Percentiles rank a stretch among this genome's conserved stretches.
Evolutionary conservation across 768 basidiomycete species (phyloP).

Genomic region (Suillus subluteus): DNA sequence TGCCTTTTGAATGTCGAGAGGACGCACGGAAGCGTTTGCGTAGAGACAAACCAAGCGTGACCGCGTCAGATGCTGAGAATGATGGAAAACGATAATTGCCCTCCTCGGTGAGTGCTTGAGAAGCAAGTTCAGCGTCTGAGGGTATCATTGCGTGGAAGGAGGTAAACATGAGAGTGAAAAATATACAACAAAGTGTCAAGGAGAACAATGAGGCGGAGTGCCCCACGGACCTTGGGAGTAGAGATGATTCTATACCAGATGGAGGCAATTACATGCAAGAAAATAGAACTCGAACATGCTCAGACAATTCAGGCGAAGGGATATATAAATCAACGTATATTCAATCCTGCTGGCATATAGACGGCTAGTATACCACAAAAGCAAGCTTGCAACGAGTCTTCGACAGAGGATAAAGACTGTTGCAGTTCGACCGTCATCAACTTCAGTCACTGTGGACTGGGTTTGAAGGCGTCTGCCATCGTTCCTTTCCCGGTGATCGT

Average conservation of each 20-base stretch:
- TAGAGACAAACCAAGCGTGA: constrained; percentile 78
- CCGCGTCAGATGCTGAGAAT: constrained; percentile 78
- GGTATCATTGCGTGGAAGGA: constrained; percentile 64
- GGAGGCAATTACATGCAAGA: constrained; percentile 7
- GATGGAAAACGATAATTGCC: constrained; percentile 68
- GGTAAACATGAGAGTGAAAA: constrained; percentile 54
- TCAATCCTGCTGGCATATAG: neutral
- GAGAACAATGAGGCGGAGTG: neutral
- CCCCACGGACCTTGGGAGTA: neutral
- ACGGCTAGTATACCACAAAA: neutral
- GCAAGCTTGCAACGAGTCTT: neutral
- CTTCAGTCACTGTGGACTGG: neutral
- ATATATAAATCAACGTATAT: neutral
- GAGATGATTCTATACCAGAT: constrained; percentile 1
- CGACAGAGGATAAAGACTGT: neutral
- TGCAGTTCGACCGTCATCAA: neutral
- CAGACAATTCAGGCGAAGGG: neutral
- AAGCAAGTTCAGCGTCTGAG: constrained; percentile 73
- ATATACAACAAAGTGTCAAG: neutral
- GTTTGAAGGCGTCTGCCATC: neutral
- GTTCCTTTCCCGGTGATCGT: neutral
- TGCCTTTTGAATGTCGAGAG: constrained; percentile 71
- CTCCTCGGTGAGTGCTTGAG: constrained; percentile 73
- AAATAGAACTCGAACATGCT: constrained; percentile 1
- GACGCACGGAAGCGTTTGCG: constrained; percentile 83